phyloP scores from a whole-genome alignment of 2,329 filamentous ascomycete species.

The Colletotrichum orchidophilum region DNA sequence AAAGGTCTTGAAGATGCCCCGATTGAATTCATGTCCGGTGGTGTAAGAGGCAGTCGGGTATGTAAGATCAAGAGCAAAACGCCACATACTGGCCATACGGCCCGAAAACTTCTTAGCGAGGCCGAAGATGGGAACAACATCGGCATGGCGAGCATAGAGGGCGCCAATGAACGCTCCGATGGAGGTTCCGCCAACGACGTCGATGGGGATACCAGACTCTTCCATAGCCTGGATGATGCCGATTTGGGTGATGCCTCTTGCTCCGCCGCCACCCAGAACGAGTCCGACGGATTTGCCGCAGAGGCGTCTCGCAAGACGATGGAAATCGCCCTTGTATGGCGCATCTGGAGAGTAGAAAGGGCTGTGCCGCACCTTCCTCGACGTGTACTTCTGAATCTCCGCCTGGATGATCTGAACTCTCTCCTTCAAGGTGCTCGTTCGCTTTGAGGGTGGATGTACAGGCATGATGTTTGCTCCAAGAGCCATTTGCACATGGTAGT shows the following conservation, averaged over 20 bases:
- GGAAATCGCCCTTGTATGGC: conserved; percentile 95
- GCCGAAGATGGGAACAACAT: conserved; percentile 96
- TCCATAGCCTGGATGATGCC: conserved; percentile 95
- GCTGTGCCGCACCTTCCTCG: conserved; percentile 86
- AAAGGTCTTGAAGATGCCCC: conserved; percentile 98
- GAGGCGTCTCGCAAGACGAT: conserved; percentile 86
- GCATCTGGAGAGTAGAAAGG: conserved; percentile 92
- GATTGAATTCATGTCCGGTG: conserved; percentile 98
- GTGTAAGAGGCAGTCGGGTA: conserved; percentile 98
- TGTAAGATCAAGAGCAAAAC: conserved; percentile 95
- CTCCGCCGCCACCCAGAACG: conserved; percentile 93
- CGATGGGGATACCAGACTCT: conserved; percentile 95
- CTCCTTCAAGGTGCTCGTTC: conserved; percentile 88
- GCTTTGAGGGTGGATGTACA: conserved; percentile 77
- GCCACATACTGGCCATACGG: conserved; percentile 99
- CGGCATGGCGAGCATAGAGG: conserved; percentile 93
- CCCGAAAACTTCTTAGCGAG: conserved; percentile 97
- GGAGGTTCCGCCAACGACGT: conserved; percentile 93
- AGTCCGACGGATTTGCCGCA: conserved; percentile 95
- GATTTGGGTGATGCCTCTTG: conserved; percentile 89
- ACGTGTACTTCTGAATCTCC: conserved; percentile 98
- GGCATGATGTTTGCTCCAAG: conserved; percentile 82
- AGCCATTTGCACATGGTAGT: conserved; percentile 97
- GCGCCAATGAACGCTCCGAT: conserved; percentile 97
- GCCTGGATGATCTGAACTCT: conserved; percentile 94